Base-by-base conservation (phyloP, 2,329 filamentous ascomycete genomes). In the Knufia fluminis region DNA sequence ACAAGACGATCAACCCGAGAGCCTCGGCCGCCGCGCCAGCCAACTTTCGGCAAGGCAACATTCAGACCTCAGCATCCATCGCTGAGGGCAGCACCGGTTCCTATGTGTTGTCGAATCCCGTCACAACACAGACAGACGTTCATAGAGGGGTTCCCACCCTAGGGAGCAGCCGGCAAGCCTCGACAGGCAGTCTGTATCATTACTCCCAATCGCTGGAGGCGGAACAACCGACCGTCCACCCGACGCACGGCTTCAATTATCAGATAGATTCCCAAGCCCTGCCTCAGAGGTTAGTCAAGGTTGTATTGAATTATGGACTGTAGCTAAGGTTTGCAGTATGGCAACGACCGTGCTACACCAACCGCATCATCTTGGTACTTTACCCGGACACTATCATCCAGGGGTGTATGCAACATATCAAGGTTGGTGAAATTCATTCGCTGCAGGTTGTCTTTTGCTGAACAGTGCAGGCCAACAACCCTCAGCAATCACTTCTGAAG, bases 1-100 rank as follows among this genome's bases (percentile, higher is more conserved):
- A 48, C 33, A 40, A 19, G 22, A 48, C 33, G 45, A 35, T 14
- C 24, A 31, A 28, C 35, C 19, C 32, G 33, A 38, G 33, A 39
- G 45, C 45, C 31, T 40, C 20, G 45, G 45, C 33, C 45, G 22
- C n/a, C 12, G 45, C 40, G 45, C 45, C 45, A 31, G 33, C 45
- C 23, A 31, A 28, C 26, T 28, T 20, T 19, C 33, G 22, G 19
- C 45, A 19, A 28, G 26, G 45, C 35, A 20, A 40, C 17, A 8
- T 31, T 48, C 32, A 31, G 19, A 6, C 33, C 12, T 40, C 24
- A 12, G 4, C 14, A 45, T n/a, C 22, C 16, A n/a, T 19, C 17
- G 4, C 12, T 7, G 14, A 6, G 16, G 17, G 19, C n/a, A 45
- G 19, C 24, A 45, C 42, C 14, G 42, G 26, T 6, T 20, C 28